These are phyloP conservation scores for Poronia punctata DNA, from an alignment of 495 filamentous ascomycete genomes.

Conservation along the genomic window DNA sequence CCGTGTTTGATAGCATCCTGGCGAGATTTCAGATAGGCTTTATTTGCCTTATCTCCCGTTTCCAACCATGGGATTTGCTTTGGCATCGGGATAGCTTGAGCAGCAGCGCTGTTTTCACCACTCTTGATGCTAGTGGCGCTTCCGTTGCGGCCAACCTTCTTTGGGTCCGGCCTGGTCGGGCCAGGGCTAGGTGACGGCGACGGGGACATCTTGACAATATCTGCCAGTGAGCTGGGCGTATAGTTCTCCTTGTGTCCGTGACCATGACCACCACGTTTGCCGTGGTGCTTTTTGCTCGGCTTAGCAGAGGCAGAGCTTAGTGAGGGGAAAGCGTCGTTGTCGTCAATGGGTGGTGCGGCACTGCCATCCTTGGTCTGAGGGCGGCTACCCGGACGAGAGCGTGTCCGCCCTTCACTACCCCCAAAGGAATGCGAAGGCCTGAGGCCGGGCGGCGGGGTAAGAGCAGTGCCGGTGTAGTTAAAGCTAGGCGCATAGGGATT, in stretches of 20 bases:
- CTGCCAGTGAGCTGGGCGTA: conserved; percentile 75
- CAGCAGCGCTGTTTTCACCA: conserved; percentile 73
- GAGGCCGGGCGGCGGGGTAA: conserved; percentile 58
- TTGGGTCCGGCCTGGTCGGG: conserved; percentile 39
- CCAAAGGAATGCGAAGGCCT: conserved; percentile 43
- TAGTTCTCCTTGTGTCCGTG: conserved; percentile 66
- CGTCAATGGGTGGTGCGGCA: conserved; percentile 73
- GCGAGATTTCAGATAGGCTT: conserved; percentile 87
- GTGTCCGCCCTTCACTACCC: conserved; percentile 55
- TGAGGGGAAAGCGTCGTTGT: conserved; percentile 92
- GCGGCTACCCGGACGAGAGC: conserved; percentile 81
- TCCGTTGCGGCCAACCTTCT: conserved; percentile 45
- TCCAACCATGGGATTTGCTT: conserved; percentile 96
- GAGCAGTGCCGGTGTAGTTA: conserved; percentile 41
- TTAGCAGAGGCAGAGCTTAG: conserved; percentile 77
- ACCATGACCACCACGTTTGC: conserved; percentile 71
- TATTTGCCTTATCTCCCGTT: conserved; percentile 85
- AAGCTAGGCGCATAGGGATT: conserved; percentile 46
- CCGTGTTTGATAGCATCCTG: conserved; percentile 96
- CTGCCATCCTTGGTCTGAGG: conserved; percentile 65
- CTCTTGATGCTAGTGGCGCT: conserved; percentile 48
- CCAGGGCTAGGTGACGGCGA: conserved; percentile 57
- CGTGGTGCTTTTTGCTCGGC: conserved; percentile 80
- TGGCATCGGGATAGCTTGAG: conserved; percentile 74
- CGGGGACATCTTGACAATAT: conserved; percentile 81